Percentiles rank a stretch among this genome's conserved stretches.
Evolutionary conservation across 345 rosid species (phyloP).

Genomic region (Noccaea caerulescens): DNA sequence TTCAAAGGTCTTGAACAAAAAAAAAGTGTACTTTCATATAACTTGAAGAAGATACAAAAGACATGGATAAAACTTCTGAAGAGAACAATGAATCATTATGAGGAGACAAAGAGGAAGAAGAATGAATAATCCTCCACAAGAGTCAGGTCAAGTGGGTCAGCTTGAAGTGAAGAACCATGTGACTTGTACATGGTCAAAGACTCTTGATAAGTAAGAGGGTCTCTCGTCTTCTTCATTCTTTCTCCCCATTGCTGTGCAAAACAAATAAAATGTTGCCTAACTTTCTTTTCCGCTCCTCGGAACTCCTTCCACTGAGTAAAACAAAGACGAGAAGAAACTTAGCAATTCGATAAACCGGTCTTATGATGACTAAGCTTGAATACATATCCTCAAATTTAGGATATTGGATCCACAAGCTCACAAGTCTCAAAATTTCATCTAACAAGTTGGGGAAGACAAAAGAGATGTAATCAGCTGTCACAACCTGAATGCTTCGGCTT

Average conservation of each 20-base stretch:
- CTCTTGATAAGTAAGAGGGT: slow-evolving; percentile 7
- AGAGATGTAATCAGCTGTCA: slow-evolving; percentile 39
- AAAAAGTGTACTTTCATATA: background rate
- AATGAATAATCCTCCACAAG: background rate
- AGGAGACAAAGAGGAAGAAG: background rate
- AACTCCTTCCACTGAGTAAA: slow-evolving; percentile 13
- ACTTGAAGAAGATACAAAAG: background rate
- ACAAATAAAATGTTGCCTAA: background rate
- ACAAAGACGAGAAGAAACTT: slow-evolving; percentile 14
- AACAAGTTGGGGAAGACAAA: background rate
- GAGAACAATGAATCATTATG: background rate
- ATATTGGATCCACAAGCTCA: too few relatives aligned
- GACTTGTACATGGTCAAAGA: background rate
- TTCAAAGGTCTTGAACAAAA: background rate
- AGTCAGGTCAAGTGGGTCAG: background rate
- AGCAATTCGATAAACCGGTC: background rate
- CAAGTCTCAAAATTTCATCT: background rate
- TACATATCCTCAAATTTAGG: slow-evolving; percentile 1
- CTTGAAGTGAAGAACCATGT: background rate
- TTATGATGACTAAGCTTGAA: background rate
- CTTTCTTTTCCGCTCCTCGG: background rate
- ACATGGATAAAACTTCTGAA: background rate
- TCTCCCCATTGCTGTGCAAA: background rate
- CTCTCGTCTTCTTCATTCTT: background rate
- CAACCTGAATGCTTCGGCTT: slow-evolving; percentile 27